Conservation (phyloP, 2,329 filamentous ascomycete species). For the Neonectria ditissima region DNA sequence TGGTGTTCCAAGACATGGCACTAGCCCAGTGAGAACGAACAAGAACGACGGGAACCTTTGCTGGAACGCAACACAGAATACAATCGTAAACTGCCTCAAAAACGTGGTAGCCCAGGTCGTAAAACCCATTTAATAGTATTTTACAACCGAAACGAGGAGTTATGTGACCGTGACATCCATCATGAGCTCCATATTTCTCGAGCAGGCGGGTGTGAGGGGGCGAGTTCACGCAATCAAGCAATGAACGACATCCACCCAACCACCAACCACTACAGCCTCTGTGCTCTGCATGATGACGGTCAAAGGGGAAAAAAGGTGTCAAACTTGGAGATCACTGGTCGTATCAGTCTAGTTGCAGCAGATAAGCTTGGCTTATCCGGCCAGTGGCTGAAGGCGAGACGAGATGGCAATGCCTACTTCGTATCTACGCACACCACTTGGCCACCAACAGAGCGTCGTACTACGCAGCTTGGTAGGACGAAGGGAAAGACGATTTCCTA, state of each 20-base stretch:
- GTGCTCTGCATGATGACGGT: not conserved
- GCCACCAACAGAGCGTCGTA: not conserved
- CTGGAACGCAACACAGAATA: not conserved
- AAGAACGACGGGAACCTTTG: not conserved
- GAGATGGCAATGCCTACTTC: not conserved
- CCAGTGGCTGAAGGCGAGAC: not conserved
- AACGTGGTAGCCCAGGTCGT: constrained; percentile 15
- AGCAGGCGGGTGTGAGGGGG: constrained; percentile 13
- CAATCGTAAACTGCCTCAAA: constrained; percentile 2
- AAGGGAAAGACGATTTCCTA: not conserved
- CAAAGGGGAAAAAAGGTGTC: not conserved
- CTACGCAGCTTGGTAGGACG: not conserved
- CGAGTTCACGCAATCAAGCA: not conserved
- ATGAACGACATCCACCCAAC: not conserved
- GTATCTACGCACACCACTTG: not conserved
- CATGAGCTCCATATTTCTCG: constrained; percentile 10
- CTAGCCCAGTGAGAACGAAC: not conserved
- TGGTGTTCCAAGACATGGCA: not conserved
- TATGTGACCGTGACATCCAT: constrained; percentile 10
- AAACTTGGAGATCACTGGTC: not conserved
- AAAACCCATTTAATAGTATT: not conserved
- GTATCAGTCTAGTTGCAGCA: not conserved
- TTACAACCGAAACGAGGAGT: not conserved
- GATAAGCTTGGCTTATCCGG: not conserved
- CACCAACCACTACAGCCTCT: not conserved